Evolutionary conservation across 179 eudicot species (phyloP).

Genomic region (Patellifolia procumbens): DNA sequence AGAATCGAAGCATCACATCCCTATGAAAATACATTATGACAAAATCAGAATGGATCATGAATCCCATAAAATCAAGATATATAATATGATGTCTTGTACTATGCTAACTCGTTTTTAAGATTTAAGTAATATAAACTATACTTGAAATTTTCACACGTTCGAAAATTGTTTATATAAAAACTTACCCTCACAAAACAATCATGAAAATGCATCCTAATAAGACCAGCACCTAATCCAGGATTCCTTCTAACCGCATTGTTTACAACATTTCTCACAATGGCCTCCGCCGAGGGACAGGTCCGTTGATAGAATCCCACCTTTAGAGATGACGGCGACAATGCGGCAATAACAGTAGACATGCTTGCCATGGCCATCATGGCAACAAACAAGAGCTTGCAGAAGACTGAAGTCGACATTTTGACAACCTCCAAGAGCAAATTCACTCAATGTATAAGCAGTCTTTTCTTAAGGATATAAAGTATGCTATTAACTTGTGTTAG

Average conservation of each 20-base stretch:
- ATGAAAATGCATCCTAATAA: constrained; percentile 51
- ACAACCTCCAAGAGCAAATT: background rate
- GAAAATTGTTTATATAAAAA: background rate
- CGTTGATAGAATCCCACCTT: constrained; percentile 33
- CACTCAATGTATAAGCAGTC: background rate
- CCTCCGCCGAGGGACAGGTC: constrained; percentile 47
- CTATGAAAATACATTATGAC: background rate
- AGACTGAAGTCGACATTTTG: background rate
- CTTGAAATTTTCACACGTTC: no score
- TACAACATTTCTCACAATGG: constrained; percentile 35
- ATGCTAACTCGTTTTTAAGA: no score
- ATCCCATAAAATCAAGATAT: background rate
- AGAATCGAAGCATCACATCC: constrained; percentile 43
- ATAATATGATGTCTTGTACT: no score
- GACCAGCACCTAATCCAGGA: constrained; percentile 41
- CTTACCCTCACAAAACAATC: constrained; percentile 54
- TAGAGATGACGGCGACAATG: constrained; percentile 28
- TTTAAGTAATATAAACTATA: no score
- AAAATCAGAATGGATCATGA: background rate
- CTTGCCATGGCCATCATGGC: background rate
- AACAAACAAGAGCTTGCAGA: constrained; percentile 15
- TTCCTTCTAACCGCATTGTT: constrained; percentile 25
- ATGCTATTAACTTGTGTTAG: background rate
- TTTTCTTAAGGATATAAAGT: no score
- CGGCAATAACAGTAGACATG: background rate